Conservation (phyloP, 495 filamentous ascomycete species). For the Aspergillus sparsus region DNA sequence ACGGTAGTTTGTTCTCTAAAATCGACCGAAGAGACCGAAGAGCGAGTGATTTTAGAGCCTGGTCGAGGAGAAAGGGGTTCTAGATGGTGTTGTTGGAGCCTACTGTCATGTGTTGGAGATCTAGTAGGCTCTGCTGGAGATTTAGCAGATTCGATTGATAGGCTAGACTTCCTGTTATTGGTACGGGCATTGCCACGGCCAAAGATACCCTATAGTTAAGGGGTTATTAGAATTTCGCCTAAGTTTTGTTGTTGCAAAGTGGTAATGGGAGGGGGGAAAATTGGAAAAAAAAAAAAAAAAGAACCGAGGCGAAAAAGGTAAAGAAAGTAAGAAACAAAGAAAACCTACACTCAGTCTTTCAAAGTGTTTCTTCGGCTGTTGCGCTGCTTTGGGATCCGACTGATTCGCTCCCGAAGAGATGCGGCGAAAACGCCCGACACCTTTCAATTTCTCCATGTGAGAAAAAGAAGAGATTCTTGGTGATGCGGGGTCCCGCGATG, state of each 20-base stretch:
- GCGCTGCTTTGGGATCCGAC: slow-evolving; percentile 19
- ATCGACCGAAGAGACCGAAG: slow-evolving; percentile 18
- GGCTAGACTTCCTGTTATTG: slow-evolving; percentile 5
- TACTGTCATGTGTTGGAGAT: neutral
- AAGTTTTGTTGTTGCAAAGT: neutral
- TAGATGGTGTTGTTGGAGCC: slow-evolving; percentile 3
- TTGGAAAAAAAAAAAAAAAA: neutral
- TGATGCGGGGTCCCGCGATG: slow-evolving; percentile 20
- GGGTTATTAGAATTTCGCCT: slow-evolving; percentile 3
- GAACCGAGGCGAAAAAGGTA: neutral
- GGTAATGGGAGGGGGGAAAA: no score
- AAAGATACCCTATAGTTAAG: slow-evolving; percentile 24
- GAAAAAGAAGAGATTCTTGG: slow-evolving; percentile 17
- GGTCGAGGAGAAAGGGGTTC: slow-evolving; percentile 15
- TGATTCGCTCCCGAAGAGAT: slow-evolving; percentile 33
- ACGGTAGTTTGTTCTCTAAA: slow-evolving; percentile 8
- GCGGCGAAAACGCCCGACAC: slow-evolving; percentile 34
- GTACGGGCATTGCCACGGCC: slow-evolving; percentile 19
- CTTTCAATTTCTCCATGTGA: slow-evolving; percentile 36
- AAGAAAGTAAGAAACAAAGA: neutral
- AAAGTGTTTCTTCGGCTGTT: slow-evolving; percentile 27
- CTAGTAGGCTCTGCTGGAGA: neutral
- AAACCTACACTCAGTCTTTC: slow-evolving; percentile 23
- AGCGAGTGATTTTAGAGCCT: slow-evolving; percentile 11
- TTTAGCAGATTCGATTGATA: neutral